Base-by-base conservation (phyloP, 805 yeast species). In the Peterozyma toletana region DNA sequence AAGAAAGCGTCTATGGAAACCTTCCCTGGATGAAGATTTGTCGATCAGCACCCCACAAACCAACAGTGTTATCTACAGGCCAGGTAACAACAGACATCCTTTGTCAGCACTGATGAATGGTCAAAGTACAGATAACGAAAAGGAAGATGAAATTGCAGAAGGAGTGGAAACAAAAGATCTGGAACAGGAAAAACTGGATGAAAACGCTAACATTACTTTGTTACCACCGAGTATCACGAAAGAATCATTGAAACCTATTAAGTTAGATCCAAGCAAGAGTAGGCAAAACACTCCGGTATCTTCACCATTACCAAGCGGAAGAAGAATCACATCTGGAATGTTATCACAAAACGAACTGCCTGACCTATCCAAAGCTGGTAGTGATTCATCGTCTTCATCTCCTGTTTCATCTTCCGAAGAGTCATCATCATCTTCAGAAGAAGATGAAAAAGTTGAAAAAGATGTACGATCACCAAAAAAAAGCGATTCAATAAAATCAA, bases 311-410 rank as follows among this genome's bases (percentile, higher is more conserved):
- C 53, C 59, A 30, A 62, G 62, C 11, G 67, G 66, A 1, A 54
- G 53, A 33, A 55, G 68, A 52, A 62, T 64, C 31, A 61, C 66
- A 2, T 62, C 68, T 2, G 68, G 68, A 9, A 64, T 64, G 68
- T 50, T 64, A 14, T 45, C 47, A 11, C 51, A 42, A 16, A 47
- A 39, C 4, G 47, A 53, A 5, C 63, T 58, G 41, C 68, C 68
- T 1, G 62, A 64, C 41, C 48, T 64, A n/a, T 62, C 68, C 3
- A 62, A 60, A 35, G 44, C 48, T 29, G 38, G 41, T 33, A 43
- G 35, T 30, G 37, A 36, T 10, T 11, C 27, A 10, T 17, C 27
- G 5, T 31, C 34, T 5, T 14, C 15, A 14, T 31, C 34, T 9
- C 5, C 13, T 31, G 34, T 13, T 31, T 31, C 15, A 5, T 13